A percentile compares a stretch with the other conserved stretches of the same genome.
These are phyloP conservation scores for Penicillium freii DNA, from an alignment of 2,329 filamentous ascomycete genomes.

Conservation along the genomic window DNA sequence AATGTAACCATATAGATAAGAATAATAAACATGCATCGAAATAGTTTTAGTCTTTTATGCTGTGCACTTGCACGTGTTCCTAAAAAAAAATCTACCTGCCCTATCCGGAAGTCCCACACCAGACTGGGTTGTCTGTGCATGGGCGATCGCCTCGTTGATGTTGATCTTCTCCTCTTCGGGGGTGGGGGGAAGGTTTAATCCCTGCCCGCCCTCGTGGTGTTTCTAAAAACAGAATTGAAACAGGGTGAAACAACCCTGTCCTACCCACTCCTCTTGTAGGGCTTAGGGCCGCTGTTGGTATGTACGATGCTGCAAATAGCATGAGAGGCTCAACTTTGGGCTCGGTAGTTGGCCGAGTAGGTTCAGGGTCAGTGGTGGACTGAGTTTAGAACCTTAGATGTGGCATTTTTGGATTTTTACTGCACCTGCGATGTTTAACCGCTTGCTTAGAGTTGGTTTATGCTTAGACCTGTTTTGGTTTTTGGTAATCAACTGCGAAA, in stretches of 20 bases:
- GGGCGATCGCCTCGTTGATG: neutral
- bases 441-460: neutral
- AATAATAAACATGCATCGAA: neutral
- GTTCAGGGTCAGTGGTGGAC: neutral
- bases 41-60: neutral
- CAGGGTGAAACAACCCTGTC: no score
- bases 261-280: neutral
- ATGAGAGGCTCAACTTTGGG: neutral
- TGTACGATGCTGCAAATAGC: neutral
- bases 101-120: neutral
- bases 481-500: neutral
- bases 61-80: neutral
- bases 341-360: neutral
- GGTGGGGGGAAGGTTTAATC: no score
- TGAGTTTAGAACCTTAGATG: neutral
- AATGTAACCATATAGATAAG: neutral
- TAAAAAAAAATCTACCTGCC: neutral
- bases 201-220: no score
- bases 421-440: neutral
- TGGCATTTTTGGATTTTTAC: neutral
- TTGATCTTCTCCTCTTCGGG: neutral
- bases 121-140: neutral
- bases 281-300: slow-evolving; percentile 1
- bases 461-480: neutral
- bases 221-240: no score